Evolutionary conservation across 768 basidiomycete genomes (phyloP), one percentile per base, ranked within the genome.

Genomic region (Gymnopilus junonius): DNA sequence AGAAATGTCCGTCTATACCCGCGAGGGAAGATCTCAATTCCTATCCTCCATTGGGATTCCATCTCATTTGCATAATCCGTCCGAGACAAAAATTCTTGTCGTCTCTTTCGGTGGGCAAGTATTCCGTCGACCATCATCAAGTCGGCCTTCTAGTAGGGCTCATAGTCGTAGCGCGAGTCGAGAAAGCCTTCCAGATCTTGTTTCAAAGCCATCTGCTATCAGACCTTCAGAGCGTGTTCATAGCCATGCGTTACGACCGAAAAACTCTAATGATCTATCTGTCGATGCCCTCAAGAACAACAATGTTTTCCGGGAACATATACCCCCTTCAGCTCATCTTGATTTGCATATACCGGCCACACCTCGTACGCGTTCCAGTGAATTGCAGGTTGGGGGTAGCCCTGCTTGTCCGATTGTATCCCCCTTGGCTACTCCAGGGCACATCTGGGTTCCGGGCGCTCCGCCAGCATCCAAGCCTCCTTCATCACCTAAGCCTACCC

Each of bases 81-180:
- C 65, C 4, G 74, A 65, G 21, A 87, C 84, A 2, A 89, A 85
- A 68, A 84, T 94, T 42, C 80, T 93, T 27, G 77, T 93, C 27
- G 90, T 94, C 7, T 93, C 91, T 1, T 94, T 94, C 69, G 92
- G 92, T 15, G 92, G 92, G 0, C 92, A 94, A 68, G 77, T 87
- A 8, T 88, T 93, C 73, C 63, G 63, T 10, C 61, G 64, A 1
- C 84, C 83, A 58, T 81, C 80, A 55, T 87, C 88, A 3, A 82
- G 77, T 61, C 70, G 79, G 43, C 64, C 74, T 0, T 74, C 75
- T 5, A 85, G 84, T 67, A 72, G 77, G 48, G 65, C 55, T 27
- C 71, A 65, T 21, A 80, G 75, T 59, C 68, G 73, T 17, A 67
- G 65, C 45, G 40, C 65, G 7, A 78, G 76, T 55, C 71, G 70